Conservation (phyloP, 78 protist genomes). For the Dictyostelium purpureum region DNA sequence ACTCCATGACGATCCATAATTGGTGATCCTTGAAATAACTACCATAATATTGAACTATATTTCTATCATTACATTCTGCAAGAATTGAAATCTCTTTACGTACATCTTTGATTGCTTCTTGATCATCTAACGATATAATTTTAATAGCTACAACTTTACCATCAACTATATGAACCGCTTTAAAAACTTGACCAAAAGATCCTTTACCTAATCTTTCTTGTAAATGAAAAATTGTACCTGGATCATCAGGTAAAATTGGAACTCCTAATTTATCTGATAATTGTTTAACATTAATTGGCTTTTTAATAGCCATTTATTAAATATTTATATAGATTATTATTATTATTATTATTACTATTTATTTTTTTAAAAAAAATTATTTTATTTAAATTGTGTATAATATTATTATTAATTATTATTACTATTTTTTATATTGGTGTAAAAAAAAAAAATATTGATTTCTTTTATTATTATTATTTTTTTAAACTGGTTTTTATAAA, state of each 20-base stretch:
- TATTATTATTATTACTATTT: neutral
- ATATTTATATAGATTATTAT: neutral
- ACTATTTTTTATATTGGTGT: too few species aligned
- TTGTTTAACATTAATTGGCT: conserved; percentile 74
- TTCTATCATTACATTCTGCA: conserved; percentile 62
- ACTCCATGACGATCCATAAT: conserved; percentile 96
- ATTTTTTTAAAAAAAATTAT: too few species aligned
- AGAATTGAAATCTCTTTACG: conserved; percentile 49
- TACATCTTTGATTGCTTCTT: conserved; percentile 75
- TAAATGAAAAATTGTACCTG: conserved; percentile 44
- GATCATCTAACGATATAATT: conserved; percentile 72
- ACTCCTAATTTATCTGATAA: conserved; percentile 72
- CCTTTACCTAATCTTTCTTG: conserved; percentile 79
- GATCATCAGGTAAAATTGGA: conserved; percentile 70
- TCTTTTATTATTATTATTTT: too few species aligned
- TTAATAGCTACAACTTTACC: conserved; percentile 72
- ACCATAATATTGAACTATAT: conserved; percentile 53
- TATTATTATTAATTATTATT: too few species aligned
- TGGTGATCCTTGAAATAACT: conserved; percentile 78
- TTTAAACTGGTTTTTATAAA: too few species aligned
- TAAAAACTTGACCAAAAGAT: conserved; percentile 67
- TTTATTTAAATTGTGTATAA: too few species aligned
- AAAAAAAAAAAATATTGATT: too few species aligned
- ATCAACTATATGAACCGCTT: conserved; percentile 47
- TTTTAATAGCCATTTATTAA: conserved; percentile 45